Evolutionary conservation across 768 basidiomycete species (phyloP).

Genomic region (Boletus reticulatus): DNA sequence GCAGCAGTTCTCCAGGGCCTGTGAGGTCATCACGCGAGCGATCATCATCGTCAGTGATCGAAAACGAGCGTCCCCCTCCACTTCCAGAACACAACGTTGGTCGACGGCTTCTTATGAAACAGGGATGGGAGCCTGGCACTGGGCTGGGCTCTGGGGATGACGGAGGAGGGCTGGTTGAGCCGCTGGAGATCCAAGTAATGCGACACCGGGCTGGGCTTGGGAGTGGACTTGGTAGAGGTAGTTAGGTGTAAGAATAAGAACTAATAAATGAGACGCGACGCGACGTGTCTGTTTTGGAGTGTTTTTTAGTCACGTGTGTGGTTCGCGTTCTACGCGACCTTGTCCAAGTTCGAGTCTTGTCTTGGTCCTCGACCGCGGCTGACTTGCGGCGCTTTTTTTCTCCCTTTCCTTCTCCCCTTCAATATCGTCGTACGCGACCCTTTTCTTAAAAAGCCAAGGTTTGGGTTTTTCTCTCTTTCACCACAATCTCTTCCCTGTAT

Average conservation of each 20-base stretch:
- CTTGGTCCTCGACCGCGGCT: constrained; percentile 34
- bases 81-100: constrained; percentile 62
- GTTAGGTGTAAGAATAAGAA: not conserved
- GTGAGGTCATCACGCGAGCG: constrained; percentile 9
- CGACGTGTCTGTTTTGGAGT: constrained; percentile 36
- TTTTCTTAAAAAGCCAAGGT: constrained; percentile 23
- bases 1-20: constrained; percentile 21
- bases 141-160: constrained; percentile 26
- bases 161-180: constrained; percentile 46
- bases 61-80: constrained; percentile 32
- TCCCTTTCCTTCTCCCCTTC: constrained; percentile 13
- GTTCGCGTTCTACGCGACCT: constrained; percentile 38
- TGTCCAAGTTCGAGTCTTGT: constrained; percentile 22
- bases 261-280: constrained; percentile 14
- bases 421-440: constrained; percentile 19
- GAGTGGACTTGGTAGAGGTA: constrained; percentile 36
- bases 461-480: constrained; percentile 33
- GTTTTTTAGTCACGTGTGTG: constrained; percentile 39
- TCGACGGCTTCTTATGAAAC: constrained; percentile 63
- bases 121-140: constrained; percentile 73
- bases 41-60: constrained; percentile 12
- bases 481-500: constrained; percentile 29
- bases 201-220: constrained; percentile 57
- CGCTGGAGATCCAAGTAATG: constrained; percentile 46
- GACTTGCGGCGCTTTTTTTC: constrained; percentile 23